phyloP scores from a whole-genome alignment of 371 early-diverging fungal species.

The Mortierella sp. region DNA sequence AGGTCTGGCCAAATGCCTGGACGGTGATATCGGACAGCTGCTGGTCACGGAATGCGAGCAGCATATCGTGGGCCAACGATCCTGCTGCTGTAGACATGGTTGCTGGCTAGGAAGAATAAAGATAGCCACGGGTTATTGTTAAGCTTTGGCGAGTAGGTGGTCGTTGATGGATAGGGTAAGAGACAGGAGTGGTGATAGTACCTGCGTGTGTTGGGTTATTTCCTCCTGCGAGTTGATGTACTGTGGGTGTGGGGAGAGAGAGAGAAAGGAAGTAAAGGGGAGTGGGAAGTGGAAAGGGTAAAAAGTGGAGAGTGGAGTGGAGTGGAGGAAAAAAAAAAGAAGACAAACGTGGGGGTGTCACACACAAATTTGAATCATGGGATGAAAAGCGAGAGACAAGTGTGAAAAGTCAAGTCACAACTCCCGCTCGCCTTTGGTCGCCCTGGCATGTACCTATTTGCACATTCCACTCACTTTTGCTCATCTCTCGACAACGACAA shows the following conservation, averaged over 20 bases:
- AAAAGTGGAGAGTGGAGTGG: no score
- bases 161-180: not conserved
- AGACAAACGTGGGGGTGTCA: not conserved
- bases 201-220: not conserved
- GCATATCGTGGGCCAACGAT: conserved; percentile 53
- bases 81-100: conserved; percentile 42
- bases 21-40: conserved; percentile 56
- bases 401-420: not conserved
- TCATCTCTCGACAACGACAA: not conserved
- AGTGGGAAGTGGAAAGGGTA: not conserved
- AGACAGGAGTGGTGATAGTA: not conserved
- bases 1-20: conserved; percentile 50
- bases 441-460: not conserved
- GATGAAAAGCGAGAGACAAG: not conserved
- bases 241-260: not conserved
- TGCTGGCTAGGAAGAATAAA: not conserved
- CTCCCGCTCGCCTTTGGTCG: not conserved
- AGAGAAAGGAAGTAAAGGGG: not conserved
- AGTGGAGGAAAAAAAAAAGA: not conserved
- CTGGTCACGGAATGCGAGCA: conserved; percentile 49
- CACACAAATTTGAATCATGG: not conserved
- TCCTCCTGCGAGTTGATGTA: not conserved
- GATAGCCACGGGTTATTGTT: not conserved
- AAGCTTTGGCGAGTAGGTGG: no score
- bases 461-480: not conserved